Evolutionary conservation across 345 rosid genomes (phyloP), one percentile per base, ranked within the genome.

Genomic region (Theobroma cacao): DNA sequence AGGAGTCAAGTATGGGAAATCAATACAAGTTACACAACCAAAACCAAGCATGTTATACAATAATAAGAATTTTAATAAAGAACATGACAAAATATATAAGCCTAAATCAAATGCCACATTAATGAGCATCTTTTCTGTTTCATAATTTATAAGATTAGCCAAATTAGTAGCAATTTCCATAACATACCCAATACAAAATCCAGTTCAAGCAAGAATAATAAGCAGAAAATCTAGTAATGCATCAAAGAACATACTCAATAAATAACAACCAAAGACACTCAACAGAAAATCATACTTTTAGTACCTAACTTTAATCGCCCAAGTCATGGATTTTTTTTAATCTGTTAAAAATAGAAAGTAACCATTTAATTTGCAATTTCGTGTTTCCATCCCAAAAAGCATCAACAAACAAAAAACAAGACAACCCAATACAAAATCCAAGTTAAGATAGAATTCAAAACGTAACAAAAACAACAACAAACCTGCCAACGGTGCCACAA

Each of bases 401-500:
- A 47, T 13, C 7, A 28, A 26, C 7, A 71, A 71, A 17, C 17
- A 7, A 50, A 41, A 18, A 18, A 18, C 43, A 33, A 48, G 24
- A 4, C 10, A 36, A 65, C 26, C 70, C 22, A 0, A 62, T 28
- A 30, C 56, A 30, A 20, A 48, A 28, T 47, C 74, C 74, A 48
- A 70, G 48, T 70, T 26, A 47, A 30, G 40, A 87, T 83, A 3
- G 90, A 47, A 70, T 3, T 30, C 1, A 20, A 18, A 70, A 48
- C 26, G 58, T 87, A 80, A 91, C 70, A 14, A 88, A 13, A 80
- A 91, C 94, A 69, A 90, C 93, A 65, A 82, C 82, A 38, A 78
- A 17, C 81, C 97, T 78, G 5, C 98, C 99, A 47, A 84, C 0
- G 30, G 91, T 63, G 58, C 98, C 97, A 78, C 97, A 95, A 67